Evolutionary conservation across 148 eudicot species (phyloP).

Genomic region (Suaeda aralocaspica): DNA sequence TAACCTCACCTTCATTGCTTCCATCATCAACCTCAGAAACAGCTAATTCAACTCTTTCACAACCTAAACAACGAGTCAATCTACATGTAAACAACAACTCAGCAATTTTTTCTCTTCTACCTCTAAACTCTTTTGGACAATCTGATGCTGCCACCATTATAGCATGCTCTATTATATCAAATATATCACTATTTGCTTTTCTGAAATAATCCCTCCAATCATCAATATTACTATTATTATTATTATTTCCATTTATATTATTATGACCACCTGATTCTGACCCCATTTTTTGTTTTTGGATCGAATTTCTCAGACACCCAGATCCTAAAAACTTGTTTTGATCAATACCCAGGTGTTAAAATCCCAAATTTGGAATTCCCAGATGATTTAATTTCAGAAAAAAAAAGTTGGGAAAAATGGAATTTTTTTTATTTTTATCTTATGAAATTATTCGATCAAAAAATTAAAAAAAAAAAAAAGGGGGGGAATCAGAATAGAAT

Average conservation of each 20-base stretch:
- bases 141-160: conserved; percentile 81
- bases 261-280: conserved; percentile 29
- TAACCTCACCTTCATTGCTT: conserved; percentile 11
- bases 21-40: conserved; percentile 40
- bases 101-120: conserved; percentile 60
- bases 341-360: conserved; percentile 37
- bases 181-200: conserved; percentile 54
- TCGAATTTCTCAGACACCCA: conserved; percentile 30
- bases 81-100: conserved; percentile 58
- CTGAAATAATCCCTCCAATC: conserved; percentile 74
- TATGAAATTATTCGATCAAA: conserved; percentile 15
- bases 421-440: too few relatives aligned
- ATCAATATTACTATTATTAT: conserved; percentile 28
- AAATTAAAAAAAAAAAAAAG: not conserved
- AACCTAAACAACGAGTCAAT: conserved; percentile 48
- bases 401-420: not conserved
- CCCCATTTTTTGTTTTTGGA: conserved; percentile 45
- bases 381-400: too few relatives aligned
- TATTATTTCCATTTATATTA: not conserved
- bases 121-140: conserved; percentile 62
- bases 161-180: conserved; percentile 68
- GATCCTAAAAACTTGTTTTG: conserved; percentile 36
- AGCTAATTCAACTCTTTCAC: conserved; percentile 60
- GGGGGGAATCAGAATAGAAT: conserved; percentile 17
- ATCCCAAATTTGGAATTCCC: conserved; percentile 19